Base-by-base conservation (phyloP, 306 rosid genomes). In the Pyrus bretschneideri region DNA sequence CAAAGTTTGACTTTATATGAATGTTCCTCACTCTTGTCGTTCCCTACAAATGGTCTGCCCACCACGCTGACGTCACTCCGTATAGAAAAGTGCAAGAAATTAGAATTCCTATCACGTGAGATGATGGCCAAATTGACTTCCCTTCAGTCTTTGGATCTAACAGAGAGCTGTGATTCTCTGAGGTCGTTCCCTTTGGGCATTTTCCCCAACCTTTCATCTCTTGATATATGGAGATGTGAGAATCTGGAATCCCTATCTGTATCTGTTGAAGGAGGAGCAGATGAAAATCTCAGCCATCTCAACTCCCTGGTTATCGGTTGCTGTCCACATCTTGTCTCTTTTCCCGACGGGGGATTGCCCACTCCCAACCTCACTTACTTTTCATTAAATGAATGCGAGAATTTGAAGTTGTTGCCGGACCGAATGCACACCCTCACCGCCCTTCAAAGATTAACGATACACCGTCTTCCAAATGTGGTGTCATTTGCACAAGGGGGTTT, bases 291-390 rank as follows among this genome's bases (percentile, higher is more conserved):
- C 38, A 61, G 67, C 19, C 38, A 61, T 61, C 67, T 61, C 19
- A 14, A 12, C 15, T 0, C 0, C 4, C 3, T 61, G 1, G 0
- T 0, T 2, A 27, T 61, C n/a, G n/a, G n/a, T 0, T 0, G 0
- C 0, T 61, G 67, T 13, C 38, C n/a, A 13, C 27, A 27, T 27
- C 11, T 61, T 3, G 67, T 14, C 21, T 61, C 38, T 27, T 61
- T 61, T 14, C 38, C 5, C 2, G 38, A 61, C 19, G 38, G 67
- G 0, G 67, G 67, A 61, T 61, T 61, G 67, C 38, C 21, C 1
- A 27, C 64, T 59, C 33, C 19, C 30, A 60, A 60, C 65, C 29
- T 60, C 9, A 23, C 17, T 60, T 0, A 1, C 7, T 12, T 59
- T 59, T 23, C 23, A 23, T n/a, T n/a, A n/a, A n/a, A 23, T 23